Evolutionary conservation across 352 stramenopile genomes (phyloP).

Genomic region (Pythium volutum): DNA sequence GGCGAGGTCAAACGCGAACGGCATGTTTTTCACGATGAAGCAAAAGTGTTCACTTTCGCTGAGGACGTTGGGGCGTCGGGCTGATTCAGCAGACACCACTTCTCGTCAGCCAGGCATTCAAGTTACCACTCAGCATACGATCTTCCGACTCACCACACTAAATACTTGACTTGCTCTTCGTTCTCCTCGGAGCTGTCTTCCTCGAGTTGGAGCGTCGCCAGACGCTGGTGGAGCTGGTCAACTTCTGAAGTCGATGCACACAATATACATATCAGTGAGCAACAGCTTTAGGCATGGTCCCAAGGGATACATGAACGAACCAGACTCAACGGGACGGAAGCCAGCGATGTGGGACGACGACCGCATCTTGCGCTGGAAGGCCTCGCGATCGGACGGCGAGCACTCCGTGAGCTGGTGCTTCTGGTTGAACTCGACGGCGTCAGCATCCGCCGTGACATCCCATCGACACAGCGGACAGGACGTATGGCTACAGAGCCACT

Average conservation of each 20-base stretch:
- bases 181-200: constrained; percentile 24
- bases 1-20: constrained; percentile 4
- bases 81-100: background rate
- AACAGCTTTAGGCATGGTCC: background rate
- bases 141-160: constrained; percentile 28
- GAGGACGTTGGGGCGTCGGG: constrained; percentile 20
- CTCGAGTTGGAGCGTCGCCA: constrained; percentile 21
- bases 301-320: constrained; percentile 21
- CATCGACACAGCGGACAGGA: constrained; percentile 82
- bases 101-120: background rate
- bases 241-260: constrained; percentile 10
- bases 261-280: background rate
- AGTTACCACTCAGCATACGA: background rate
- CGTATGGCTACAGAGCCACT: constrained; percentile 84
- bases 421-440: constrained; percentile 28
- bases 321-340: constrained; percentile 71
- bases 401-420: constrained; percentile 84
- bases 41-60: constrained; percentile 17
- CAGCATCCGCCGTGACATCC: constrained; percentile 61
- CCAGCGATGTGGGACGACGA: constrained; percentile 62
- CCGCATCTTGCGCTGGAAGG: constrained; percentile 68
- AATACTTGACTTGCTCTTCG: constrained; percentile 28
- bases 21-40: constrained; percentile 1
- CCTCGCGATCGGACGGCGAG: constrained; percentile 62
- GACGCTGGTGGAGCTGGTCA: constrained; percentile 20